Evolutionary conservation across 2,329 filamentous ascomycete genomes (phyloP), one percentile per base, ranked within the genome.

Genomic region (Lasiodiplodia hormozganensis): DNA sequence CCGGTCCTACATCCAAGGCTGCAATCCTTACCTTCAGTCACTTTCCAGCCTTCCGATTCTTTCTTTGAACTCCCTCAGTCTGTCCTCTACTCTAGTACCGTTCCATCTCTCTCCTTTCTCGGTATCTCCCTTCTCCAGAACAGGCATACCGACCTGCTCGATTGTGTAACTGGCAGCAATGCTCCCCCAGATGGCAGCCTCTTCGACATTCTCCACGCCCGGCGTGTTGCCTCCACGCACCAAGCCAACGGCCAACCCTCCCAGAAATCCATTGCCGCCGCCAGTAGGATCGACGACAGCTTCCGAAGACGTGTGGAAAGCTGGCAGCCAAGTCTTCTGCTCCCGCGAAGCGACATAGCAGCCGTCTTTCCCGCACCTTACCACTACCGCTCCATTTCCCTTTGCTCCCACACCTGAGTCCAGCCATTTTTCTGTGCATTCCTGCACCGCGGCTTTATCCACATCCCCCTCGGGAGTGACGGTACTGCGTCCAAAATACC

Each of bases 131-230:
- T 73, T 72, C 65, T 74, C 74, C 62, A 94, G 75, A 0, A 78
- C 77, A 0, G 95, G 95, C 78, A 96, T 88, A 0, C 96, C 95
- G 65, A 97, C 89, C 79, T 99, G 96, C 80, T 99, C 94, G 74
- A 99, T 97, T 18, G 93, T 93, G 79, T 97, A 96, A 75, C 94
- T 94, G 8, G 96, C 95, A 2, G 93, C 91, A 6, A 98, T 86
- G 56, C 88, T 91, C 4, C 90, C 96, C 88, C 91, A 95, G 0
- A 88, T 84, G 5, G 92, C 89, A 5, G 93, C 94, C 73, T 93
- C 89, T 70, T 90, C 88, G 51, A 92, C 83, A 71, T 79, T 74
- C 16, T 71, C 69, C n/a, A 76, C 52, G 12, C 74, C 73, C 18
- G 71, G 66, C 53, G 82, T 38, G 84, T 89, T 72, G 91, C 79